Conservation (phyloP, 208 protist genomes). For the Phytomonas sp. region DNA sequence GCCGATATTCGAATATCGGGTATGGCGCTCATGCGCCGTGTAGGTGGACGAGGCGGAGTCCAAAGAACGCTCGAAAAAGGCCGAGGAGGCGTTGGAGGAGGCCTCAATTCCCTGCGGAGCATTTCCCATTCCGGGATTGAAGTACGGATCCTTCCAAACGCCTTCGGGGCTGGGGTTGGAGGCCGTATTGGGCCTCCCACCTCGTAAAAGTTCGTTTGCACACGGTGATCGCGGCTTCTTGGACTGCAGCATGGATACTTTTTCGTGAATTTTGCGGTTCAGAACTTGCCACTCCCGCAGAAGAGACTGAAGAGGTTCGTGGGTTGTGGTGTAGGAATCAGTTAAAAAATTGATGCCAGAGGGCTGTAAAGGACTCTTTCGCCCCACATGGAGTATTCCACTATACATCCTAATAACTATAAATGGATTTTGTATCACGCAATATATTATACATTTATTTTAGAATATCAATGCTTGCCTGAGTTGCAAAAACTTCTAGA, state of each 20-base stretch:
- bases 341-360: not conserved
- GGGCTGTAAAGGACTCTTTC: not conserved
- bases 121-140: not conserved
- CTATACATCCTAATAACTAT: not conserved
- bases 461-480: not conserved
- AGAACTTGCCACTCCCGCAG: not conserved
- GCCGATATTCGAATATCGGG: constrained; percentile 30
- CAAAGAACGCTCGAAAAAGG: not conserved
- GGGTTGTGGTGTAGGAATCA: not conserved
- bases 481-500: not conserved
- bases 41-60: constrained; percentile 13
- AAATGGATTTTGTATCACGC: not conserved
- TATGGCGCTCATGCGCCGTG: constrained; percentile 33
- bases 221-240: not conserved
- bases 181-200: not conserved
- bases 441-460: constrained; percentile 1
- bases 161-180: not conserved
- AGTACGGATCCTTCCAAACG: not conserved
- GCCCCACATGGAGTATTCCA: not conserved
- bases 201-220: not conserved
- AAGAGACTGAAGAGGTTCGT: not conserved
- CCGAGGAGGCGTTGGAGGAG: not conserved
- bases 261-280: not conserved
- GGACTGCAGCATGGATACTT: not conserved
- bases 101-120: not conserved